A percentile compares a stretch with the other conserved stretches of the same genome.
These are phyloP conservation scores for Canavalia gladiata DNA, from an alignment of 306 rosid species.

Conservation along the genomic window DNA sequence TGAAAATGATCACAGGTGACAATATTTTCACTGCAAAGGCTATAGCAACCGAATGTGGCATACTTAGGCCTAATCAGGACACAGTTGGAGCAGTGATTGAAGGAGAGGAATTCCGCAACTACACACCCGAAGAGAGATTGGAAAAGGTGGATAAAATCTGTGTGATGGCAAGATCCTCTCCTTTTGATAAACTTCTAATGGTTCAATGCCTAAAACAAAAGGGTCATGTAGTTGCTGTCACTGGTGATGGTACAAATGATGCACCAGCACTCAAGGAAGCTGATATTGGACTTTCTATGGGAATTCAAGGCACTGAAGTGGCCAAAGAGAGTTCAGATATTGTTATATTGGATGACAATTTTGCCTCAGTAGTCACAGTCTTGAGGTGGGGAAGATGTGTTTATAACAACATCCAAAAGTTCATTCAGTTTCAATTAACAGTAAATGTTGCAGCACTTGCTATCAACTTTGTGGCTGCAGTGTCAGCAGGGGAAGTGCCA, in stretches of 20 bases:
- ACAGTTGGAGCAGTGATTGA: constrained; percentile 40
- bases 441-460: constrained; percentile 55
- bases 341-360: constrained; percentile 52
- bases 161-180: constrained; percentile 57
- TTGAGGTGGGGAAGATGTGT: constrained; percentile 57
- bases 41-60: constrained; percentile 54
- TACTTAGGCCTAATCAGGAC: constrained; percentile 39
- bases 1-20: constrained; percentile 56
- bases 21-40: constrained; percentile 55
- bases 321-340: constrained; percentile 58
- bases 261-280: constrained; percentile 58
- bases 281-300: constrained; percentile 57
- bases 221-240: constrained; percentile 55
- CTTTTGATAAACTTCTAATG: constrained; percentile 55
- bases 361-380: constrained; percentile 49
- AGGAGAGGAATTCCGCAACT: constrained; percentile 54
- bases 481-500: constrained; percentile 54
- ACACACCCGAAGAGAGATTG: constrained; percentile 47
- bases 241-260: constrained; percentile 54
- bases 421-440: constrained; percentile 52
- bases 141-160: constrained; percentile 51
- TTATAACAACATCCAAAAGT: constrained; percentile 53
- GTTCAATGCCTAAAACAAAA: constrained; percentile 52
- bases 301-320: constrained; percentile 56
- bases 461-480: constrained; percentile 52